A percentile compares a stretch with the other conserved stretches of the same genome.
Evolutionary conservation across 345 rosid species (phyloP).

Genomic region (Clausena lansium): DNA sequence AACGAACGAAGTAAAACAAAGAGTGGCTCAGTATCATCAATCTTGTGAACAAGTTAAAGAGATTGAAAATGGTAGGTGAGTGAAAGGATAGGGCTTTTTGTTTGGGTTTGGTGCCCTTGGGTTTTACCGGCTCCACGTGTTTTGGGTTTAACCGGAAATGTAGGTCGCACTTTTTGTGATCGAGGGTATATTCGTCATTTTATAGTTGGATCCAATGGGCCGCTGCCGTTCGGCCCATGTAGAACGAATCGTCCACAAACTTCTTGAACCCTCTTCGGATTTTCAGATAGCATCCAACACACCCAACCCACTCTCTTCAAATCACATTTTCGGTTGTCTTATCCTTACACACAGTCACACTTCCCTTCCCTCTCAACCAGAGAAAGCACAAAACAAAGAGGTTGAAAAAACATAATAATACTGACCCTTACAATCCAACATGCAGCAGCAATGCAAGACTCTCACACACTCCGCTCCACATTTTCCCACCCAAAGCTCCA

Average conservation of each 20-base stretch:
- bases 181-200: neutral
- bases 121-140: constrained; percentile 14
- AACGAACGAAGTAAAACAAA: neutral
- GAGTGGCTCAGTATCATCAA: neutral
- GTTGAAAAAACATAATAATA: neutral
- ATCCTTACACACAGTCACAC: constrained; percentile 12
- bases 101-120: neutral
- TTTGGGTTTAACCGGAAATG: neutral
- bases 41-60: neutral
- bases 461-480: constrained; percentile 30
- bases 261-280: neutral
- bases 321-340: constrained; percentile 6
- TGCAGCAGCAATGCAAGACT: constrained; percentile 43
- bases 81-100: constrained; percentile 1
- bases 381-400: neutral
- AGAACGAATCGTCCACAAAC: neutral
- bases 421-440: constrained; percentile 1
- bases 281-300: constrained; percentile 1
- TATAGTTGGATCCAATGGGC: neutral
- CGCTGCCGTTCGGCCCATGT: too few relatives aligned
- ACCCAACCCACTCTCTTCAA: neutral
- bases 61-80: neutral
- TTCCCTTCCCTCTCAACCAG: neutral
- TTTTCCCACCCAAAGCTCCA: constrained; percentile 22
- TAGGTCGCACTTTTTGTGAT: neutral